Conservation (phyloP, 495 filamentous ascomycete genomes). For the Penicillium diatomitis region DNA sequence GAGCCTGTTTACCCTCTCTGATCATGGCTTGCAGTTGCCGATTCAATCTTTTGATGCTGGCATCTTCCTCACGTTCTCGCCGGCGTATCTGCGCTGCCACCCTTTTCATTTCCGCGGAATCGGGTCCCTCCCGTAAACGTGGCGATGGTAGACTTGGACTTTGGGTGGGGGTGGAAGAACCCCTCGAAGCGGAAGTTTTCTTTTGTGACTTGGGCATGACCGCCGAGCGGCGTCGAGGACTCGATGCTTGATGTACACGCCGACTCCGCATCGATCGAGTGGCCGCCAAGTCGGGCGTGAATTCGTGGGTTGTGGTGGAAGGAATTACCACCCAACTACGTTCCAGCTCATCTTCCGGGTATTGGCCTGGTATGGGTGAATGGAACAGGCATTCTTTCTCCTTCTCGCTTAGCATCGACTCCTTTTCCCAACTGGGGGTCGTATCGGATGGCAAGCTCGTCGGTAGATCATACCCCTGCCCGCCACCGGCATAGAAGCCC, state of each 20-base stretch:
- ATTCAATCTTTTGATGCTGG: slow-evolving; percentile 68
- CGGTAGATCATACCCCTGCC: slow-evolving; percentile 52
- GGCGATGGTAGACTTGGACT: slow-evolving; percentile 21
- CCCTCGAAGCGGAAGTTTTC: slow-evolving; percentile 19
- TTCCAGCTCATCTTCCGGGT: slow-evolving; percentile 45
- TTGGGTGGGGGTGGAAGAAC: slow-evolving; percentile 33
- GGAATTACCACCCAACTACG: slow-evolving; percentile 74
- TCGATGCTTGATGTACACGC: slow-evolving; percentile 16
- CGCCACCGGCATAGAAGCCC: slow-evolving; percentile 81
- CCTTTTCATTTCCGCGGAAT: slow-evolving; percentile 53
- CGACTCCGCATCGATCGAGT: slow-evolving; percentile 16
- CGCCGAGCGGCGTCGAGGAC: slow-evolving; percentile 19
- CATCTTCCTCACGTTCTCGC: slow-evolving; percentile 71
- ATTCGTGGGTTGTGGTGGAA: slow-evolving; percentile 16
- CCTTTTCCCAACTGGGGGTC: slow-evolving; percentile 20
- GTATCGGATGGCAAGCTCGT: slow-evolving; percentile 7
- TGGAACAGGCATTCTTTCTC: slow-evolving; percentile 15
- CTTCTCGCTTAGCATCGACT: slow-evolving; percentile 1
- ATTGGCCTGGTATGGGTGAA: slow-evolving; percentile 20
- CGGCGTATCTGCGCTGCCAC: slow-evolving; percentile 56
- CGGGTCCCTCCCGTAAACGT: slow-evolving; percentile 34
- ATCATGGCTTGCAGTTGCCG: slow-evolving; percentile 76
- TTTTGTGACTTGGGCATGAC: slow-evolving; percentile 19
- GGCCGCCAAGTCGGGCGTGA: slow-evolving; percentile 5
- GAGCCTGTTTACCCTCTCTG: slow-evolving; percentile 72